phyloP scores from a whole-genome alignment of 2,329 filamentous ascomycete species.

The Penicillium corylophilum region DNA sequence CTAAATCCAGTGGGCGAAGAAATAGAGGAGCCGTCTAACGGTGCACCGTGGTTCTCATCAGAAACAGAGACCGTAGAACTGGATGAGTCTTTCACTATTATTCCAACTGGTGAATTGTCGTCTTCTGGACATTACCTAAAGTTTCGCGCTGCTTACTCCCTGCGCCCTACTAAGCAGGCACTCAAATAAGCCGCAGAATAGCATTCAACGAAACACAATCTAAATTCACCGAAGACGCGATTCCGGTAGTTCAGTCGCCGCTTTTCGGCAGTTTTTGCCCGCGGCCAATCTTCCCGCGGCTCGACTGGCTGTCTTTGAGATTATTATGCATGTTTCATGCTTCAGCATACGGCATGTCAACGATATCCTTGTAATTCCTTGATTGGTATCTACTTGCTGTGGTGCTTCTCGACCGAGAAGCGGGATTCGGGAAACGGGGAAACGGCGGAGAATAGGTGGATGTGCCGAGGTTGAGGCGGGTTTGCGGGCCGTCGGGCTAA shows the following conservation, averaged over 20 bases:
- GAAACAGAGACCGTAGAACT: neutral
- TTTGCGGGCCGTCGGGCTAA: neutral
- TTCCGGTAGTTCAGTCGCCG: neutral
- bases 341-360: neutral
- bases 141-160: too few relatives aligned
- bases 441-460: neutral
- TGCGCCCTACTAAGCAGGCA: too few relatives aligned
- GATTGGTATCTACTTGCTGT: neutral
- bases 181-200: too few relatives aligned
- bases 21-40: neutral
- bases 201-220: too few relatives aligned
- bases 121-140: neutral
- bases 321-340: neutral
- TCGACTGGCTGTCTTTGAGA: neutral
- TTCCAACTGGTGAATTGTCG: neutral
- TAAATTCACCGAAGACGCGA: neutral
- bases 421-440: neutral
- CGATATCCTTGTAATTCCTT: neutral
- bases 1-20: constrained; percentile 4
- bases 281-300: neutral
- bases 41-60: neutral
- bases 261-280: neutral
- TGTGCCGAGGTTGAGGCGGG: neutral
- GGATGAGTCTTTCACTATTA: constrained; percentile 4
- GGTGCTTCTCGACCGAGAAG: neutral